Conservation (phyloP, 306 rosid species). For the Bauhinia variegata region DNA sequence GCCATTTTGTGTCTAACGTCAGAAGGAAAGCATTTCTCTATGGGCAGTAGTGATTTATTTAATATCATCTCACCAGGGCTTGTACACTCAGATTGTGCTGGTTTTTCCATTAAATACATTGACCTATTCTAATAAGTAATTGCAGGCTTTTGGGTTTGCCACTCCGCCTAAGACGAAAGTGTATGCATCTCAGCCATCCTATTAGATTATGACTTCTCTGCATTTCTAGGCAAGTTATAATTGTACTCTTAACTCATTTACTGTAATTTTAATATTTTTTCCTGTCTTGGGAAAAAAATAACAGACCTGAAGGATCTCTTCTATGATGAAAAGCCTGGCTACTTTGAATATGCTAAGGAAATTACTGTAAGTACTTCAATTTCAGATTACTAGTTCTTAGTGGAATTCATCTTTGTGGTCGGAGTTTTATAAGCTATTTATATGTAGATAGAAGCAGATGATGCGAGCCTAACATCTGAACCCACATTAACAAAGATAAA, state of each 20-base stretch:
- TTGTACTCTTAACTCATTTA: constrained; percentile 6
- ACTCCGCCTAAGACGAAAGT: constrained; percentile 70
- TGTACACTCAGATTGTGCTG: constrained; percentile 13
- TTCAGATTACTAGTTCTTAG: constrained; percentile 8
- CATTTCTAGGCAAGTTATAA: constrained; percentile 30
- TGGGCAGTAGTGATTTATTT: constrained; percentile 8
- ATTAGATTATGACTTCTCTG: constrained; percentile 18
- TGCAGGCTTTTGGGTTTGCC: constrained; percentile 79
- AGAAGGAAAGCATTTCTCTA: constrained; percentile 24
- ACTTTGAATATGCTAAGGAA: constrained; percentile 84
- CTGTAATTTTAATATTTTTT: constrained; percentile 17
- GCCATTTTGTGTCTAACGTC: constrained; percentile 21
- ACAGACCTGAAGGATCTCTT: constrained; percentile 79
- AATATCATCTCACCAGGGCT: neutral
- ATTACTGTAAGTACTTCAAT: constrained; percentile 60
- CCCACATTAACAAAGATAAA: constrained; percentile 57
- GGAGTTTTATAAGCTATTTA: constrained; percentile 12
- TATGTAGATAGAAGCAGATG: constrained; percentile 78
- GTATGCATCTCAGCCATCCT: constrained; percentile 56
- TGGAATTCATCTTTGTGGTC: constrained; percentile 13
- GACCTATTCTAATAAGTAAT: constrained; percentile 42
- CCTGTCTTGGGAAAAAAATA: constrained; percentile 25
- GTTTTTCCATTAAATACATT: constrained; percentile 31
- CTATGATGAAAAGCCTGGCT: constrained; percentile 64
- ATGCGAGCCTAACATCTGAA: constrained; percentile 66